Evolutionary conservation across 2,329 filamentous ascomycete genomes (phyloP).

Genomic region (Fusarium irregulare): DNA sequence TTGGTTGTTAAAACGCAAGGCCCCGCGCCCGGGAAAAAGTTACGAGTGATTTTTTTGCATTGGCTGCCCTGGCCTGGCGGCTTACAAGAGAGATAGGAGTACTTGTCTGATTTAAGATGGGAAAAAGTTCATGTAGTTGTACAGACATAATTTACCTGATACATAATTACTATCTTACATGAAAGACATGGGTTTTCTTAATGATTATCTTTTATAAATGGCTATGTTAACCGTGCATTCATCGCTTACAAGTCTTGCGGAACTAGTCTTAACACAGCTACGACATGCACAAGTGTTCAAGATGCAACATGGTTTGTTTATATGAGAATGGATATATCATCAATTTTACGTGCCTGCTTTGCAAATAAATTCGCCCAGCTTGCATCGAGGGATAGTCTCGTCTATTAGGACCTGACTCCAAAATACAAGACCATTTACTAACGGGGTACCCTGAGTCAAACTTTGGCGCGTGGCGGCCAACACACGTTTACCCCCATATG

Average conservation of each 20-base stretch:
- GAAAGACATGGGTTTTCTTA: neutral
- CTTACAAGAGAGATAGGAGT: conserved; percentile 34
- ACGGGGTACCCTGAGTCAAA: conserved; percentile 44
- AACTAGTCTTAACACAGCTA: neutral
- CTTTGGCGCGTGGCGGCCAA: conserved; percentile 35
- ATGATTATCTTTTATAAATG: neutral
- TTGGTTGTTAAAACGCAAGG: conserved; percentile 14
- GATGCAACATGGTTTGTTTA: neutral
- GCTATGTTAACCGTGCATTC: neutral
- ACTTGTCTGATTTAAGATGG: conserved; percentile 5
- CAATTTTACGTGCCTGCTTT: conserved; percentile 49
- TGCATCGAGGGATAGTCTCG: conserved; percentile 44
- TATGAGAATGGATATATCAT: conserved; percentile 48
- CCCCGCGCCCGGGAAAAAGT: conserved; percentile 36
- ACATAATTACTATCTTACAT: neutral
- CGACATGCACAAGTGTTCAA: neutral
- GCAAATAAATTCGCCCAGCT: conserved; percentile 37
- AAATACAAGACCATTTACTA: conserved; percentile 42
- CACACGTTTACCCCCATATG: conserved; percentile 40
- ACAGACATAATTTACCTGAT: conserved; percentile 12
- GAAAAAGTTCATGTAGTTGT: conserved; percentile 6
- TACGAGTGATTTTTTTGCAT: conserved; percentile 36
- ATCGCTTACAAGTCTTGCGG: neutral
- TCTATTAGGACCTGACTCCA: conserved; percentile 48
- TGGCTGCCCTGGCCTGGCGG: conserved; percentile 14